Base-by-base conservation (phyloP, 768 basidiomycete genomes). In the Suillus sp. region DNA sequence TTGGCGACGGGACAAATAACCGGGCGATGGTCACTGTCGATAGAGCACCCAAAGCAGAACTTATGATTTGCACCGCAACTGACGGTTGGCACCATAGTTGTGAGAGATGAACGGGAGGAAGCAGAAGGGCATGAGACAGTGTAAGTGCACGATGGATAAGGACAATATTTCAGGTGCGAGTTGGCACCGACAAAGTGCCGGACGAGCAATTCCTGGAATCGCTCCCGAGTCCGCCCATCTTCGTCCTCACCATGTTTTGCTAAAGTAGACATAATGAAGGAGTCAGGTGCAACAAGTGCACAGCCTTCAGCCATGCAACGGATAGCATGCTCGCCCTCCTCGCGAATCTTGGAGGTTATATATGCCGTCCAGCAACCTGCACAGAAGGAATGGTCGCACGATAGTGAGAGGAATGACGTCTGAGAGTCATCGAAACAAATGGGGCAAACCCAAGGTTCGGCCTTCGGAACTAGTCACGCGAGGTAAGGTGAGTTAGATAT, bases 1-100 rank as follows among this genome's bases (percentile, higher is more conserved):
- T 83, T 89, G 66, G 95, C 93, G 27, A 96, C 90, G 6, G 77
- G 81, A 75, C 97, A 99, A 55, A 97, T 83, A 50, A 97, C 88
- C 0, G 97, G 97, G 35, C 94, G 85, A 73, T 99, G 97, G 73
- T 96, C 95, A 67, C 83, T 85, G 70, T 95, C 91, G 67, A 94
- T 85, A 50, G 86, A 78, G 72, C 97, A 99, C 8, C 97, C 96
- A 71, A 99, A 99, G 77, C 97, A 99, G 75, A 98, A 96, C 62
- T 84, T 84, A 75, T 96, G 91, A 4, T 81, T 78, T 37, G 90
- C 90, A 22, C 89, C 88, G 72, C 97, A 99, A 25, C 83, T 83
- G 10, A 99, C 96, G 35, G 86, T 96, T 1, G 97, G 97, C 2
- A 99, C 94, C 60, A 94, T 78, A 2, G 85, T 86, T 60, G 89